Evolutionary conservation across 2,329 filamentous ascomycete species (phyloP).

Genomic region (Pseudogymnoascus sp.): DNA sequence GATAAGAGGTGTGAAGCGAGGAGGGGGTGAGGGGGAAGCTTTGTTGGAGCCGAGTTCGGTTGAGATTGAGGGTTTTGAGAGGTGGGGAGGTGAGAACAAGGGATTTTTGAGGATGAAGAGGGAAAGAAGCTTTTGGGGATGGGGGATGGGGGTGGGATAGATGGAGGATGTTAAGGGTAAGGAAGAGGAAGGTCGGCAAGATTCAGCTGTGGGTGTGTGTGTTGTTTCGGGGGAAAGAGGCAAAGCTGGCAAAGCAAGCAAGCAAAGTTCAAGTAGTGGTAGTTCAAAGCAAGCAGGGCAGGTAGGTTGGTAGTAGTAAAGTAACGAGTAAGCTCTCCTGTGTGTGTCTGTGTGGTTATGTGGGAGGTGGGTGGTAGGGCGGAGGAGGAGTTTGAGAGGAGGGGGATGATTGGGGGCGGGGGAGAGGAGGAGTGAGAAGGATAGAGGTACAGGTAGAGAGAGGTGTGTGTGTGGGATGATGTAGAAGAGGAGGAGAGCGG

Average conservation of each 20-base stretch:
- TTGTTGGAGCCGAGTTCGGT: background rate
- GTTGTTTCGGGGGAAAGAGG: background rate
- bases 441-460: background rate
- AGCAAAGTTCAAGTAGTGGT: no score
- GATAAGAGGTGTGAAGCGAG: conserved; percentile 3
- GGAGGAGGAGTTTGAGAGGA: background rate
- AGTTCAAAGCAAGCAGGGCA: no score
- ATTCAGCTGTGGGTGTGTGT: background rate
- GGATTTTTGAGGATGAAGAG: background rate
- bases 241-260: background rate
- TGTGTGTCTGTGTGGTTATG: background rate
- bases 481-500: background rate
- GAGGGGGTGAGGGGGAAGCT: background rate
- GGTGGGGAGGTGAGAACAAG: background rate
- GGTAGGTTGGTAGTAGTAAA: no score
- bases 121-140: background rate
- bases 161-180: no score
- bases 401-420: background rate
- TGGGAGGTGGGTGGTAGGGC: background rate
- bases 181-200: background rate
- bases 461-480: background rate
- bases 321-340: background rate
- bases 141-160: background rate
- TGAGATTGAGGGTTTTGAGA: background rate
- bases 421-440: background rate